A percentile compares a stretch with the other conserved stretches of the same genome.
phyloP scores from a whole-genome alignment of 441 rosid genomes.

The Erodium chrysanthum region DNA sequence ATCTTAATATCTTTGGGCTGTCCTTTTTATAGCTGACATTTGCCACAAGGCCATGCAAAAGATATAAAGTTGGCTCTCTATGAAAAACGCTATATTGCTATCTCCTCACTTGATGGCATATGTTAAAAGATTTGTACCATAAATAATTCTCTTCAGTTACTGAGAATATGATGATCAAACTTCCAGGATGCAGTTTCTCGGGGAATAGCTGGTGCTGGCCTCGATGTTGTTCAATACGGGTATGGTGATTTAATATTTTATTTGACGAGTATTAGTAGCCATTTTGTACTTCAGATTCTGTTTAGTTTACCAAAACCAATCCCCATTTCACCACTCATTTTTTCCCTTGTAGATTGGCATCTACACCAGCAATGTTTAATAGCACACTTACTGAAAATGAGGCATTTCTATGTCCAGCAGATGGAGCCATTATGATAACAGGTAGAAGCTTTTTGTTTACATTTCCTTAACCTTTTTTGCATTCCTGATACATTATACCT shows the following conservation, averaged over 20 bases:
- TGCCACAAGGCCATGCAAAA: background rate
- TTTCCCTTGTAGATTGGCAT: constrained; percentile 51
- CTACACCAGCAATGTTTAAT: constrained; percentile 98
- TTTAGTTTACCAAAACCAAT: constrained; percentile 9
- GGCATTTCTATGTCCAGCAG: constrained; percentile 68
- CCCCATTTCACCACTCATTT: background rate
- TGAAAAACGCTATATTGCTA: background rate
- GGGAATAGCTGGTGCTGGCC: constrained; percentile 61
- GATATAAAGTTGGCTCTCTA: background rate
- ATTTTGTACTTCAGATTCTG: constrained; percentile 1
- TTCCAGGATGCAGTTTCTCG: constrained; percentile 83
- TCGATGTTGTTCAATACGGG: constrained; percentile 87
- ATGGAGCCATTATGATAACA: constrained; percentile 97
- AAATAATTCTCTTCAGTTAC: background rate
- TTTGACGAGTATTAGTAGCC: constrained; percentile 6
- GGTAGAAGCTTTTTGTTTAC: constrained; percentile 32
- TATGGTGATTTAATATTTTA: constrained; percentile 22
- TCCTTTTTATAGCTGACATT: background rate
- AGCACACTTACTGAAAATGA: constrained; percentile 73
- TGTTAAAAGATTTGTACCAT: background rate
- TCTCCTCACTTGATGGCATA: constrained; percentile 6
- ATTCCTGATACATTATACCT: background rate
- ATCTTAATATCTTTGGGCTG: background rate
- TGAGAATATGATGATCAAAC: constrained; percentile 17
- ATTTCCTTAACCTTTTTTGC: background rate